Evolutionary conservation across 179 eudicot genomes (phyloP), one percentile per base, ranked within the genome.

Genomic region (Vitellaria paradoxa): DNA sequence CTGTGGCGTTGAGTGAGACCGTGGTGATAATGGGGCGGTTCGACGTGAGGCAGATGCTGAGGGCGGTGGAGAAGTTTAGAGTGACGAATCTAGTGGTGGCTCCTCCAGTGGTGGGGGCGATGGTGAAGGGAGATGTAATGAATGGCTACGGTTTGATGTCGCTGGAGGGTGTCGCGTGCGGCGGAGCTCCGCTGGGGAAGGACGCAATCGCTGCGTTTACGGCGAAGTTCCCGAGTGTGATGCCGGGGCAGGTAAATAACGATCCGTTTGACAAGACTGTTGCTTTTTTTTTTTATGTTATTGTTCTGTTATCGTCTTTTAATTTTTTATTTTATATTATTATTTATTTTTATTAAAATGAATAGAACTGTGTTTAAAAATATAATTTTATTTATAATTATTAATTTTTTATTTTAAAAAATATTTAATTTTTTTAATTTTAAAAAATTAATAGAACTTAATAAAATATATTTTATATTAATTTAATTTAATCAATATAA

Each of bases 61-160:
- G 63, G 78, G 81, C 56, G 46, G 78, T 83, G 52, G 72, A 76
- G 63, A 72, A 79, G 73, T 76, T n/a, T 18, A 62, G 72, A 26
- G 83, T 83, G 61, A 83, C 71, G 61, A 12, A 50, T 42, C 1
- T 76, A 12, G 76, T 78, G 14, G 71, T 77, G 12, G 83, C 57
- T 42, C 86, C 86, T 70, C 80, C 86, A 18, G 45, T 80, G 20
- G 75, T 83, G 67, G 86, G 77, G 75, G 78, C 72, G 23, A 76
- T 83, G 86, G 63, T 30, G 40, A 83, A 80, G 67, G 63, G 49
- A 14, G 64, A 15, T 40, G 15, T 42, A 45, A 24, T 49, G 45
- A 56, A 57, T 18, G 68, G 20, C 20, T 77, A 15, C 30, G 82
- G 76, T 42, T 66, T 83, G 72, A 46, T 50, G 7, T 83, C 86